A percentile compares a stretch with the other conserved stretches of the same genome.
Evolutionary conservation across 352 stramenopile genomes (phyloP).

Genomic region (Phytophthora ramorum): DNA sequence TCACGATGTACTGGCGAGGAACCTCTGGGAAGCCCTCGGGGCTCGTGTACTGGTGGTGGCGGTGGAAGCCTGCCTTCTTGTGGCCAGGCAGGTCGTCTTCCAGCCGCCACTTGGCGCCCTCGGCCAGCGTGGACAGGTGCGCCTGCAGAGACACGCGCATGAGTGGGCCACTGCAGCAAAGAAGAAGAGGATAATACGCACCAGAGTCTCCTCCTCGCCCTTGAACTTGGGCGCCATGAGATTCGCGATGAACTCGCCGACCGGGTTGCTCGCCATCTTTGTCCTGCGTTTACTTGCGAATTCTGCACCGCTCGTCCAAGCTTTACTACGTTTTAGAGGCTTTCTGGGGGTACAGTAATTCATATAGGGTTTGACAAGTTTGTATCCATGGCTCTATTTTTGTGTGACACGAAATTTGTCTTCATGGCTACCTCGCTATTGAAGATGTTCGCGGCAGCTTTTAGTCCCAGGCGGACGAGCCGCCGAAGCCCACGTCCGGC

Average conservation of each 20-base stretch:
- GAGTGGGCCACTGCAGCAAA: not conserved
- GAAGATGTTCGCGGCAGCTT: too few species aligned
- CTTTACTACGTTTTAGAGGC: conserved; percentile 2
- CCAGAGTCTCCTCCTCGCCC: conserved; percentile 54
- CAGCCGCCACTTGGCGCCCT: conserved; percentile 74
- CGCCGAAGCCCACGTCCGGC: conserved; percentile 70
- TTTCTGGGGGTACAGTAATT: not conserved
- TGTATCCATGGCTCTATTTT: not conserved
- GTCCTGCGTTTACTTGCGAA: conserved; percentile 7
- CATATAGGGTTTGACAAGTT: too few species aligned
- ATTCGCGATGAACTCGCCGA: conserved; percentile 71
- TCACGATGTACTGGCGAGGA: conserved; percentile 75
- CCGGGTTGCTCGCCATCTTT: conserved; percentile 70
- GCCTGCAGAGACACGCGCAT: conserved; percentile 24
- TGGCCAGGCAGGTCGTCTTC: conserved; percentile 63
- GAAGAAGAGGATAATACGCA: conserved; percentile 17
- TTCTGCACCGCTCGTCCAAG: conserved; percentile 28
- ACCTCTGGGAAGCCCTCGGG: conserved; percentile 77
- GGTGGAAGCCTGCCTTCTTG: conserved; percentile 69
- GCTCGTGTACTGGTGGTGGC: conserved; percentile 62
- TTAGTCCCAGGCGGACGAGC: conserved; percentile 80
- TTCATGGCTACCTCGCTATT: conserved; percentile 1
- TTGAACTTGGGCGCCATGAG: conserved; percentile 69
- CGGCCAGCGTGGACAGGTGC: conserved; percentile 57
- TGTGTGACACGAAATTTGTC: conserved; percentile 4